A percentile compares a stretch with the other conserved stretches of the same genome.
Conservation (phyloP, 495 filamentous ascomycete genomes). For the Xylaria castorea region DNA sequence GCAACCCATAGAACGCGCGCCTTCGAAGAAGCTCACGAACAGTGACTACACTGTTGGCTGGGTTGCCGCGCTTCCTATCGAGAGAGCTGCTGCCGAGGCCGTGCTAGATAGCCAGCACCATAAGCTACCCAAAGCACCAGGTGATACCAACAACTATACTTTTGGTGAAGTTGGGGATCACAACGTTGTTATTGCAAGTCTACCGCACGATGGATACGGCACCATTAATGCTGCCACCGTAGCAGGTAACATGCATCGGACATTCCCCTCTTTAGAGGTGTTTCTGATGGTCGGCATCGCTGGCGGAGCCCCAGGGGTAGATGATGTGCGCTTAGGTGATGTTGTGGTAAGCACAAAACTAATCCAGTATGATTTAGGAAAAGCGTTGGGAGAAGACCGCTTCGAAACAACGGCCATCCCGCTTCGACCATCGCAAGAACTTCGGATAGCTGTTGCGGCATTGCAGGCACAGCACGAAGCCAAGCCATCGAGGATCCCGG, state of each 20-base stretch:
- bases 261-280: constrained; percentile 44
- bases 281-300: constrained; percentile 55
- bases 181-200: constrained; percentile 53
- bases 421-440: not conserved
- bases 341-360: constrained; percentile 53
- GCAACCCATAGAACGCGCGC: not conserved
- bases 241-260: constrained; percentile 44
- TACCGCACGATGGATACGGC: constrained; percentile 44
- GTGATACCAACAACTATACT: constrained; percentile 44
- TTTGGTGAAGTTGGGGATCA: constrained; percentile 47
- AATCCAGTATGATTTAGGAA: constrained; percentile 53
- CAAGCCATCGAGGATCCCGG: not conserved
- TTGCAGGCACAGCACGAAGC: not conserved
- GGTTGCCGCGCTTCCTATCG: constrained; percentile 54
- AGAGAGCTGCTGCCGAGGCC: constrained; percentile 51
- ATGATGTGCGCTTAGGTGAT: constrained; percentile 52
- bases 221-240: constrained; percentile 47
- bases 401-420: constrained; percentile 46
- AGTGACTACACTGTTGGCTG: constrained; percentile 56
- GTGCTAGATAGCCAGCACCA: constrained; percentile 52
- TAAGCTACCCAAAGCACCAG: not conserved
- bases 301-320: constrained; percentile 45
- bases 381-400: constrained; percentile 33
- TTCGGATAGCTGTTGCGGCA: not conserved
- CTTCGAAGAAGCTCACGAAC: not conserved